Percentiles rank a stretch among this genome's conserved stretches.
Conservation (phyloP, 192 early-diverging fungal genomes). For the Coemansia sp. region DNA sequence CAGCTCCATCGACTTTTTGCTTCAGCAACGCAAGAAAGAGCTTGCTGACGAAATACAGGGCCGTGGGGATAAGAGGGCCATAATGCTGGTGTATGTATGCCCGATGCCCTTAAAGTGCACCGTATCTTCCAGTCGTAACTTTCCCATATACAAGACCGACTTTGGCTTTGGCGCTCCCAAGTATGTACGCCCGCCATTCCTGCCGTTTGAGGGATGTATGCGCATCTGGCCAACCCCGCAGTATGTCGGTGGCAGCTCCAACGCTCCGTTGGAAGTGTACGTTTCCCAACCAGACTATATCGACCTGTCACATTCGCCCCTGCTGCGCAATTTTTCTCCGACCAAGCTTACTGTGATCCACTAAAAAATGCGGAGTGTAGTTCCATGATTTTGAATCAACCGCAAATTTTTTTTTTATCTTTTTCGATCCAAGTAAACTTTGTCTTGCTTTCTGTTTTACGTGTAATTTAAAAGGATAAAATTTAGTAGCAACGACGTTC, state of each 20-base stretch:
- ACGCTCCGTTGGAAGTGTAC: slow-evolving; percentile 37
- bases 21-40: slow-evolving; percentile 20
- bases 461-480: too few relatives aligned
- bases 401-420: too few relatives aligned
- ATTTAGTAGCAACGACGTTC: too few relatives aligned
- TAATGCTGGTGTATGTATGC: slow-evolving; percentile 39
- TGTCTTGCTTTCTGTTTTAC: too few relatives aligned
- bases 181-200: slow-evolving; percentile 45
- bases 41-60: slow-evolving; percentile 15
- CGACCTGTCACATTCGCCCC: slow-evolving; percentile 28
- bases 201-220: slow-evolving; percentile 51
- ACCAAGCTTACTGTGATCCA: too few relatives aligned
- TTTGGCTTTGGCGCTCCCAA: slow-evolving; percentile 45
- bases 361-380: too few relatives aligned
- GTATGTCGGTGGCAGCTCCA: background rate
- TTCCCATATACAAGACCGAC: slow-evolving; percentile 46
- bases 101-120: slow-evolving; percentile 34
- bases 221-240: slow-evolving; percentile 47
- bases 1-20: slow-evolving; percentile 39
- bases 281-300: slow-evolving; percentile 39
- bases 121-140: slow-evolving; percentile 40
- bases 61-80: background rate
- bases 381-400: too few relatives aligned
- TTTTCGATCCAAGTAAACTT: too few relatives aligned
- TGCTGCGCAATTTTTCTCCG: slow-evolving; percentile 9